These are phyloP conservation scores for Kurtzmaniella cleridarum DNA, from an alignment of 805 yeast species.

Conservation along the genomic window DNA sequence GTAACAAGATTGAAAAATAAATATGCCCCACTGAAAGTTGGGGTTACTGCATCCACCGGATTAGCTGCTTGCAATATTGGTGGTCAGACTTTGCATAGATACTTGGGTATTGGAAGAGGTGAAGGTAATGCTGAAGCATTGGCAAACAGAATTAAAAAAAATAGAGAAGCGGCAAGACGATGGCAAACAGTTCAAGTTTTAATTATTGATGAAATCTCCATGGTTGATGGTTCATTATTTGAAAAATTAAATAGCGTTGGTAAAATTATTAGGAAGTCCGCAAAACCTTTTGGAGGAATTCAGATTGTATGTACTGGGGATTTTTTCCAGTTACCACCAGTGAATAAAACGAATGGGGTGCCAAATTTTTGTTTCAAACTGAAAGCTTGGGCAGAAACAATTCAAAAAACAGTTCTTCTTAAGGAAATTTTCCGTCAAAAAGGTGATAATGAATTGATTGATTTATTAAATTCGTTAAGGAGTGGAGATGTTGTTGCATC, in stretches of 20 bases:
- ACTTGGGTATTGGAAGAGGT: conserved; percentile 77
- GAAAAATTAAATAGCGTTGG: conserved; percentile 74
- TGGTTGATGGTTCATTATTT: conserved; percentile 79
- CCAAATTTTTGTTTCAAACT: conserved; percentile 71
- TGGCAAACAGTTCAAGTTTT: conserved; percentile 72
- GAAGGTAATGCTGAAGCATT: conserved; percentile 43
- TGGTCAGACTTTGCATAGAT: conserved; percentile 72
- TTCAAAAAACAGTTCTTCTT: conserved; percentile 63
- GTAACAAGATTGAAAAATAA: conserved; percentile 46
- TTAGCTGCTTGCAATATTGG: conserved; percentile 79
- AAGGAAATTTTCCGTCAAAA: conserved; percentile 83
- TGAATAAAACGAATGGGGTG: conserved; percentile 38
- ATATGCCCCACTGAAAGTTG: conserved; percentile 49
- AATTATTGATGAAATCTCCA: conserved; percentile 88
- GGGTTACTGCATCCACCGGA: conserved; percentile 84
- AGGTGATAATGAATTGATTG: conserved; percentile 70
- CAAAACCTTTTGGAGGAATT: conserved; percentile 85
- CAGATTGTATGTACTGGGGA: conserved; percentile 92
- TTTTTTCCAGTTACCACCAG: conserved; percentile 94
- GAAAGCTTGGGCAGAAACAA: conserved; percentile 57
- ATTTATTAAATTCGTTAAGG: conserved; percentile 77
- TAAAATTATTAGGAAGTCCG: conserved; percentile 44
- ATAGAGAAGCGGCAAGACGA: conserved; percentile 36
- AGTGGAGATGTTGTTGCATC: conserved; percentile 55
- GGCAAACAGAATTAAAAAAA: conserved; percentile 43